A percentile compares a stretch with the other conserved stretches of the same genome.
Evolutionary conservation across 257 asterid species (phyloP).

Genomic region (Salvia hispanica): DNA sequence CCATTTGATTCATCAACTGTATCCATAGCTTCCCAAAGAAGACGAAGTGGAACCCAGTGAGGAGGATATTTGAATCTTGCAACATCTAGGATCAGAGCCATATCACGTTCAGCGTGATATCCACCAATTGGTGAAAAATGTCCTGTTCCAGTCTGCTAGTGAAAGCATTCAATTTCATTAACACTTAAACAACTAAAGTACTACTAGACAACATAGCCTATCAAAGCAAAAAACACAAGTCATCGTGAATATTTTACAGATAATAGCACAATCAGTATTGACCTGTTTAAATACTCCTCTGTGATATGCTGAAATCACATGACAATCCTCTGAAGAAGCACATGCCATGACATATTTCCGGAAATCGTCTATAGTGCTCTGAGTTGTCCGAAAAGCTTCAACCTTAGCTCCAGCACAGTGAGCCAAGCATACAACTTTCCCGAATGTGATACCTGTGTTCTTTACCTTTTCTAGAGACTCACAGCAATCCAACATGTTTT

Average conservation of each 20-base stretch:
- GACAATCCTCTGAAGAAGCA: slow-evolving; percentile 79
- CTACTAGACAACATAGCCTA: slow-evolving; percentile 26
- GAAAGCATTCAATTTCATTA: slow-evolving; percentile 33
- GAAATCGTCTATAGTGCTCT: slow-evolving; percentile 81
- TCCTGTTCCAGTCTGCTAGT: slow-evolving; percentile 90
- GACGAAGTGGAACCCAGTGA: slow-evolving; percentile 95
- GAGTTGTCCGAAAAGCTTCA: slow-evolving; percentile 84
- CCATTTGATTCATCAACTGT: slow-evolving; percentile 95
- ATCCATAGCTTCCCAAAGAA: slow-evolving; percentile 98
- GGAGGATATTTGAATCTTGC: slow-evolving; percentile 99
- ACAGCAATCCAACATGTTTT: slow-evolving; percentile 97
- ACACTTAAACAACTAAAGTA: slow-evolving; percentile 17
- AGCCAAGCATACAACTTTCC: slow-evolving; percentile 93
- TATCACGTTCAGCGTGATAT: slow-evolving; percentile 88
- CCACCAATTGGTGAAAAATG: slow-evolving; percentile 99
- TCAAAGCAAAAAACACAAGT: slow-evolving; percentile 11
- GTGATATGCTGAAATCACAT: slow-evolving; percentile 86
- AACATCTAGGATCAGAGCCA: slow-evolving; percentile 98
- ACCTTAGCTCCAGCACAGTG: slow-evolving; percentile 98
- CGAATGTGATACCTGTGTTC: slow-evolving; percentile 86
- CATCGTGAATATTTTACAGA: slow-evolving; percentile 8
- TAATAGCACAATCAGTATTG: background rate
- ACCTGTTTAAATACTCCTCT: slow-evolving; percentile 86
- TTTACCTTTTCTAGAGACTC: slow-evolving; percentile 95
- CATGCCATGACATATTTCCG: slow-evolving; percentile 80